Percentiles rank a stretch among this genome's conserved stretches.
phyloP scores from a whole-genome alignment of 257 asterid genomes.

The Gentiana straminea region DNA sequence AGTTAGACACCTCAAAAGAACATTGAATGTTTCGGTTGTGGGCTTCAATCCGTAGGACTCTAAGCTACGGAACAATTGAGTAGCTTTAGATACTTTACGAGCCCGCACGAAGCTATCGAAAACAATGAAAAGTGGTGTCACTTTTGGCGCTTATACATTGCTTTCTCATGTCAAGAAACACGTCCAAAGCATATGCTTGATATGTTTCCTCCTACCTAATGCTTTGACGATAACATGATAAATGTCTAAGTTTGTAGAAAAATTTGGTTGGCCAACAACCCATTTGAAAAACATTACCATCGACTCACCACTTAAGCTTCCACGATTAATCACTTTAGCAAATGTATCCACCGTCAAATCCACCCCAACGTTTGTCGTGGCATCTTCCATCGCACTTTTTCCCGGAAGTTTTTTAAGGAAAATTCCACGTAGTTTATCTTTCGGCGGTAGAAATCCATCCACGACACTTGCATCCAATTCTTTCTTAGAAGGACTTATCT shows the following conservation, averaged over 20 bases:
- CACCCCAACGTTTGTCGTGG: slow-evolving; percentile 34
- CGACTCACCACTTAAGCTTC: slow-evolving; percentile 50
- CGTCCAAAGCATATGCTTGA: slow-evolving; percentile 49
- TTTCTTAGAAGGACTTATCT: slow-evolving; percentile 4
- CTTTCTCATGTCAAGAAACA: slow-evolving; percentile 38
- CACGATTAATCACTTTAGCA: slow-evolving; percentile 52
- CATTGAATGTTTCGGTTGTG: slow-evolving; percentile 35
- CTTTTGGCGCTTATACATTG: slow-evolving; percentile 30
- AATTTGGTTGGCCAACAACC: slow-evolving; percentile 41
- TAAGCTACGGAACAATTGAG: slow-evolving; percentile 34
- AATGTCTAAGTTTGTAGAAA: slow-evolving; percentile 17
- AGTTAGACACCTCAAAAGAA: slow-evolving; percentile 48
- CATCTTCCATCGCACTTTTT: slow-evolving; percentile 29
- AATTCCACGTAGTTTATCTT: slow-evolving; percentile 73
- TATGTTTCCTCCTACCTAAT: slow-evolving; percentile 61
- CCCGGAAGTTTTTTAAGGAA: slow-evolving; percentile 57
- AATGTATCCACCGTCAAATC: slow-evolving; percentile 42
- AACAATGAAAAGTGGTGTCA: slow-evolving; percentile 45
- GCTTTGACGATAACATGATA: slow-evolving; percentile 52
- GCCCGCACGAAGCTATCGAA: slow-evolving; percentile 62
- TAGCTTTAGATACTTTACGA: slow-evolving; percentile 48
- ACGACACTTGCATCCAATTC: slow-evolving; percentile 13
- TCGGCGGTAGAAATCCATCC: slow-evolving; percentile 61
- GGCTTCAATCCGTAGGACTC: slow-evolving; percentile 45
- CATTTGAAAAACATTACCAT: slow-evolving; percentile 57